Percentiles rank a stretch among this genome's conserved stretches.
Evolutionary conservation across 1,284 basidiomycete species (phyloP).

Genomic region (Naganishia albida): DNA sequence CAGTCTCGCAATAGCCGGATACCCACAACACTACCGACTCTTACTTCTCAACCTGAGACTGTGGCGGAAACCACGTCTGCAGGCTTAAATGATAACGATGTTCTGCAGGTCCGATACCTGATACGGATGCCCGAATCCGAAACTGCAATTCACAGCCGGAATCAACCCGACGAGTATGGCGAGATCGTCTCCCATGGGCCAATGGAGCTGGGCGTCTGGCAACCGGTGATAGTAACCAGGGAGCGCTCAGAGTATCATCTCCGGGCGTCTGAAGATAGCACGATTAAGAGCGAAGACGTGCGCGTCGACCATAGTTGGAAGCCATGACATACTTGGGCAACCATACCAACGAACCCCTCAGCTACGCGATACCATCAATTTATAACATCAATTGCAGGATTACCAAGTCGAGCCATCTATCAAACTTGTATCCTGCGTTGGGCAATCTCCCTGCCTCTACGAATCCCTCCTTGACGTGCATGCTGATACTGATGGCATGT

Average conservation of each 20-base stretch:
- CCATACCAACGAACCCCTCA: neutral
- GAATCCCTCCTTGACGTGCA: constrained; percentile 29
- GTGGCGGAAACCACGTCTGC: no score
- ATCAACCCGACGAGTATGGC: constrained; percentile 21
- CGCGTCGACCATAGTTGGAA: constrained; percentile 2
- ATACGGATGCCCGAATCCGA: constrained; percentile 25
- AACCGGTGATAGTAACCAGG: neutral
- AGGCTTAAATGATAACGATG: neutral
- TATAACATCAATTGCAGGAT: constrained; percentile 30
- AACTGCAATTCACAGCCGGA: constrained; percentile 11
- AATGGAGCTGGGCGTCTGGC: constrained; percentile 21
- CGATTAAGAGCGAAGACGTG: neutral
- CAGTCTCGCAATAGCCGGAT: neutral
- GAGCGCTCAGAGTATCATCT: neutral
- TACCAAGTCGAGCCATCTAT: constrained; percentile 28
- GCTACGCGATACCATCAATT: no score
- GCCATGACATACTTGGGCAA: neutral
- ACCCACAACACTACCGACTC: neutral
- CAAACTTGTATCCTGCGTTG: constrained; percentile 28
- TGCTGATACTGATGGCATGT: constrained; percentile 15
- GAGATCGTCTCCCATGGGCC: constrained; percentile 26
- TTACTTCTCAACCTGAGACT: neutral
- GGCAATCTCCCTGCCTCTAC: constrained; percentile 24
- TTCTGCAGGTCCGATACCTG: constrained; percentile 18
- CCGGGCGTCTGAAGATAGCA: neutral